Conservation (phyloP, 2,329 filamentous ascomycete species). For the Ramularia endophylla region DNA sequence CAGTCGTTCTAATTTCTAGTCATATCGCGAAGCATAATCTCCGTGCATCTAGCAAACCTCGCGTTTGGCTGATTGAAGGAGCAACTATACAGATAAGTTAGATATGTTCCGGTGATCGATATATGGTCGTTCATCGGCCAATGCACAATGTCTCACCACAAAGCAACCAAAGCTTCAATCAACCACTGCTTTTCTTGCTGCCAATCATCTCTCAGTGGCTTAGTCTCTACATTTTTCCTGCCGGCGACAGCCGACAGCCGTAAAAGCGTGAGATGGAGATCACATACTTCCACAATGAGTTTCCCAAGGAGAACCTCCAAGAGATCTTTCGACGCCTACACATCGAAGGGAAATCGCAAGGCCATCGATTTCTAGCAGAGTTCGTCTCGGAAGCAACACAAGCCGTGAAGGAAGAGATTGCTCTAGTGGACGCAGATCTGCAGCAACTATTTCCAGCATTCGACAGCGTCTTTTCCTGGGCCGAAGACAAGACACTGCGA, state of each 20-base stretch:
- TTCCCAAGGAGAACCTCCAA: conserved; percentile 42
- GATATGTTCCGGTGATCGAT: too few species aligned
- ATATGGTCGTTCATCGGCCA: too few species aligned
- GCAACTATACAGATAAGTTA: too few species aligned
- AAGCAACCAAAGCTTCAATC: too few species aligned
- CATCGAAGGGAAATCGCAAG: conserved; percentile 38
- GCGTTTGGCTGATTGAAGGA: too few species aligned
- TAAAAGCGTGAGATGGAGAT: conserved; percentile 18
- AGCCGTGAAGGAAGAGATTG: conserved; percentile 38
- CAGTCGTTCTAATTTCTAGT: too few species aligned
- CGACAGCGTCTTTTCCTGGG: conserved; percentile 33
- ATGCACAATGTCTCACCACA: too few species aligned
- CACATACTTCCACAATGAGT: conserved; percentile 45
- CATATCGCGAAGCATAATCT: too few species aligned
- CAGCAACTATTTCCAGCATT: conserved; percentile 33
- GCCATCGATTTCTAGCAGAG: conserved; percentile 33
- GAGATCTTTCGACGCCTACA: conserved; percentile 38
- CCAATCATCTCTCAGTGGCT: too few species aligned
- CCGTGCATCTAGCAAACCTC: too few species aligned
- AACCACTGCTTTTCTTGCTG: too few species aligned
- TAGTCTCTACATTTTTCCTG: too few species aligned
- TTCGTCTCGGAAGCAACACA: conserved; percentile 40
- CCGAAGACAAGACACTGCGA: conserved; percentile 33
- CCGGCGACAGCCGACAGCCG: conserved; percentile 3
- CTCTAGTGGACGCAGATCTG: conserved; percentile 29